phyloP scores from a whole-genome alignment of 164 flowering plant species.

The grape (Vitis vinifera) region ASM3070453v1 NC_081811.1:24429001-24429500 shows the following conservation, averaged over 20 bases:
- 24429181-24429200: conserved; percentile 3
- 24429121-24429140: no score
- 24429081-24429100: conserved; percentile 11
- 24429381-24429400: no score
- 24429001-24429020: conserved; percentile 25
- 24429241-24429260: not conserved
- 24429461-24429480: no score
- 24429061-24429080: conserved; percentile 3
- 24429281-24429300: not conserved
- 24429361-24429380: no score
- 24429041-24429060: conserved; percentile 11
- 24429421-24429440: no score
- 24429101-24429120: not conserved
- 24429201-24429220: not conserved
- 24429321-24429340: no score
- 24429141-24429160: not conserved
- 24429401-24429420: no score
- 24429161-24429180: not conserved
- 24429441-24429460: no score
- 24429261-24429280: conserved; percentile 11
- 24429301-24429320: no score
- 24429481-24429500: no score
- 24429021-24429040: conserved; percentile 9
- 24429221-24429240: conserved; percentile 18
- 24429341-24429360: no score